A percentile compares a stretch with the other conserved stretches of the same genome.
Evolutionary conservation across 1,284 basidiomycete genomes (phyloP).

Genomic region (Schizopora paradoxa): DNA sequence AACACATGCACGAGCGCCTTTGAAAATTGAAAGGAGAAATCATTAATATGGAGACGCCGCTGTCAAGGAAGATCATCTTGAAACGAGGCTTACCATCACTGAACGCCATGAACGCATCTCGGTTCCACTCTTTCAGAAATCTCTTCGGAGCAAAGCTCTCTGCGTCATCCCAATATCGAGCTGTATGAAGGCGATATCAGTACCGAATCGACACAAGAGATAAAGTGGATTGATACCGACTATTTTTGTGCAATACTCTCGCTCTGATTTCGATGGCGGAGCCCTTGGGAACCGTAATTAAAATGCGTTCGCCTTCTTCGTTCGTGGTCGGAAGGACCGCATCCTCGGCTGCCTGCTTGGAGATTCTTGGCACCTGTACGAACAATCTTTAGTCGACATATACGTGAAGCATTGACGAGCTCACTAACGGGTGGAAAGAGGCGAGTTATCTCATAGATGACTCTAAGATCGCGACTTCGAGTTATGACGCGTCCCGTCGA

Average conservation of each 20-base stretch:
- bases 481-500: too few species aligned
- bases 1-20: constrained; percentile 17
- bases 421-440: constrained; percentile 29
- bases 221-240: constrained; percentile 23
- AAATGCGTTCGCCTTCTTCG: constrained; percentile 31
- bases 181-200: too few species aligned
- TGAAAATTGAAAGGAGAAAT: too few species aligned
- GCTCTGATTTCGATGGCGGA: constrained; percentile 36
- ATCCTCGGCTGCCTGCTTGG: constrained; percentile 46
- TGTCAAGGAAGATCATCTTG: too few species aligned
- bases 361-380: constrained; percentile 37
- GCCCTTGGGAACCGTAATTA: constrained; percentile 42
- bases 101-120: constrained; percentile 50
- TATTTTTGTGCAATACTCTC: constrained; percentile 40
- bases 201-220: too few species aligned
- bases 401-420: not conserved
- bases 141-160: constrained; percentile 44
- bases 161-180: constrained; percentile 49
- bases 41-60: too few species aligned
- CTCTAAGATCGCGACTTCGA: too few species aligned
- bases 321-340: constrained; percentile 36
- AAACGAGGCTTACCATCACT: constrained; percentile 47
- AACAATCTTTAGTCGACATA: too few species aligned
- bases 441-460: constrained; percentile 40
- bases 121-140: constrained; percentile 45